These are phyloP conservation scores for Dioscorea zingiberensis DNA, from an alignment of 106 monocot species.

Conservation along the genomic window DNA sequence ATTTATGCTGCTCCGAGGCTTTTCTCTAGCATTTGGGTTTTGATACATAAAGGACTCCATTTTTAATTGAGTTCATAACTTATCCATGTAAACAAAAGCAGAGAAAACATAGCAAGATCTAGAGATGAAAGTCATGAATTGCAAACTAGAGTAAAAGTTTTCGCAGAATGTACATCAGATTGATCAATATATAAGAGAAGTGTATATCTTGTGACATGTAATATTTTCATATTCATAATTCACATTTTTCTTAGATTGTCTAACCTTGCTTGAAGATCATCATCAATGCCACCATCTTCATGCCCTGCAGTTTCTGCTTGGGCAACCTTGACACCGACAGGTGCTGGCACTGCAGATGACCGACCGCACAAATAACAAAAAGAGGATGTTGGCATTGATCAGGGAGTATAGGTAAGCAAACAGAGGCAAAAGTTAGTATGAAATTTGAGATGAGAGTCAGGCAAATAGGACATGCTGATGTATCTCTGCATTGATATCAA, in stretches of 20 bases:
- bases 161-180: not conserved
- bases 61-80: too few relatives aligned
- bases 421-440: not conserved
- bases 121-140: too few relatives aligned
- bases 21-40: too few relatives aligned
- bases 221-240: not conserved
- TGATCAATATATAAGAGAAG: not conserved
- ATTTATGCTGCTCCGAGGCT: conserved; percentile 11
- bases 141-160: not conserved
- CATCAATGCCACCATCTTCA: conserved; percentile 59
- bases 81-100: too few relatives aligned
- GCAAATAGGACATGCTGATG: too few relatives aligned
- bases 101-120: too few relatives aligned
- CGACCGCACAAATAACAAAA: conserved; percentile 29
- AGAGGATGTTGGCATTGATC: too few relatives aligned
- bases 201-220: not conserved
- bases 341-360: conserved; percentile 47
- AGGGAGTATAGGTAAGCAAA: too few relatives aligned
- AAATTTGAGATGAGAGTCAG: too few relatives aligned
- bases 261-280: conserved; percentile 78
- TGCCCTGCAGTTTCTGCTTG: conserved; percentile 50
- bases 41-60: too few relatives aligned
- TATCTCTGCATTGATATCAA: conserved; percentile 80
- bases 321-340: conserved; percentile 43
- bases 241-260: conserved; percentile 92